Evolutionary conservation across 495 filamentous ascomycete genomes (phyloP).

Genomic region (Cryomyces antarcticus): DNA sequence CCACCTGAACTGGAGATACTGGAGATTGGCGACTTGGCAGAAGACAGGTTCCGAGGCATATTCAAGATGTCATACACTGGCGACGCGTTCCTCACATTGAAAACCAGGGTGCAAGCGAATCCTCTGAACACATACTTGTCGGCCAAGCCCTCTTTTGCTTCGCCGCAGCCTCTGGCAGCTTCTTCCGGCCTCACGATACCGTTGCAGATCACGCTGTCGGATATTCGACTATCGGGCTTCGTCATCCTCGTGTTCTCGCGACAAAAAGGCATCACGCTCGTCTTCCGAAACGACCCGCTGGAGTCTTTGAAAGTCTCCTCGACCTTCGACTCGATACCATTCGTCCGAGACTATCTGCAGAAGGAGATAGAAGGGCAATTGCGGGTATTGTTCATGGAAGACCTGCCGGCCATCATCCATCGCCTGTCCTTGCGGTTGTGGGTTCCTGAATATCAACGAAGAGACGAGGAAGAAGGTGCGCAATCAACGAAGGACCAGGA

Average conservation of each 20-base stretch:
- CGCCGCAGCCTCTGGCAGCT: conserved; percentile 81
- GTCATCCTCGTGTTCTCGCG: conserved; percentile 94
- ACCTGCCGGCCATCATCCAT: conserved; percentile 89
- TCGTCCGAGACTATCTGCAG: conserved; percentile 91
- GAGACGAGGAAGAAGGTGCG: conserved; percentile 30
- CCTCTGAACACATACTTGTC: conserved; percentile 88
- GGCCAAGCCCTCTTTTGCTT: conserved; percentile 77
- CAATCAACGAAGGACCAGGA: conserved; percentile 28
- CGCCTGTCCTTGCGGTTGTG: conserved; percentile 74
- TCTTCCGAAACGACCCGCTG: conserved; percentile 94
- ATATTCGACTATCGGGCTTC: conserved; percentile 92
- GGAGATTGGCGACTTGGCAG: conserved; percentile 90
- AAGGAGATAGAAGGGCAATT: conserved; percentile 92
- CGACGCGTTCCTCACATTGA: conserved; percentile 83
- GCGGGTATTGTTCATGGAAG: conserved; percentile 86
- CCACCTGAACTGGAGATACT: conserved; percentile 89
- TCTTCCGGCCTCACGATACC: conserved; percentile 88
- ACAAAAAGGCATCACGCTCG: conserved; percentile 87
- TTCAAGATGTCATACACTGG: conserved; percentile 98
- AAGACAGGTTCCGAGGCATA: conserved; percentile 91
- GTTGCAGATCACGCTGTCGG: conserved; percentile 84
- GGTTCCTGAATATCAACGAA: conserved; percentile 64
- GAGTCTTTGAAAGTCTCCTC: conserved; percentile 96
- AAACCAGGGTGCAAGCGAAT: conserved; percentile 92
- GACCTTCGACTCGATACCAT: conserved; percentile 96